Evolutionary conservation across 345 rosid genomes (phyloP), one percentile per base, ranked within the genome.

Genomic region (Garcia nutans): DNA sequence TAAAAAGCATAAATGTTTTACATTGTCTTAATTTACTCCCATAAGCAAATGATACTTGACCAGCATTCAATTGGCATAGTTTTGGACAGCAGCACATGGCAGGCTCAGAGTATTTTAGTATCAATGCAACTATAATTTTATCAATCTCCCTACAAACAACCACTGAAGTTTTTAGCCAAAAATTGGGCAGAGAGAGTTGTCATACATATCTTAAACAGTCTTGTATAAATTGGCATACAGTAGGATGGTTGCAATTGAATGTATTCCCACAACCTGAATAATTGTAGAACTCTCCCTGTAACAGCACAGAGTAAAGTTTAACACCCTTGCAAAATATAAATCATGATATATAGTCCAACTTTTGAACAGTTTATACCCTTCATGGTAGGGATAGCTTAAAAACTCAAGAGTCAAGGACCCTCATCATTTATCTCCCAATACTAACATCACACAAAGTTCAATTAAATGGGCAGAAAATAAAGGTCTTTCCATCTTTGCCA

Each of bases 181-280:
- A 37, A 33, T 61, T 62, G 37, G 68, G 33, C 26, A 49, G 19
- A 68, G 65, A 57, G 16, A 76, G 62, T 20, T 54, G 55, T 57
- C 37, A 33, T 19, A 26, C 80, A 57, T 74, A 95, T 98, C 99
- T 93, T 80, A 95, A 81, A 87, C 96, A 88, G 75, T 95, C 97
- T 83, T 90, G 82, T 76, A 90, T 90, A 79, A 93, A 91, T 73
- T 91, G 97, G 59, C 99, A 97, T 74, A 91, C 98, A 79, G 87
- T 87, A 68, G 98, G 99, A 88, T 95, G 99, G 82, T 93, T 95
- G 88, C 99, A 95, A 83, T 95, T 95, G 82, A 95, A 88, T 74
- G 99, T 95, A 83, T 95, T 95, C 65, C 99, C 99, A 81, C 97
- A 95, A 58, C 99, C 99, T 54, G 99, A 93, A 89, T 95, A 95